Base-by-base conservation (phyloP, 1,284 basidiomycete genomes). In the Trichosporon sp. region DNA sequence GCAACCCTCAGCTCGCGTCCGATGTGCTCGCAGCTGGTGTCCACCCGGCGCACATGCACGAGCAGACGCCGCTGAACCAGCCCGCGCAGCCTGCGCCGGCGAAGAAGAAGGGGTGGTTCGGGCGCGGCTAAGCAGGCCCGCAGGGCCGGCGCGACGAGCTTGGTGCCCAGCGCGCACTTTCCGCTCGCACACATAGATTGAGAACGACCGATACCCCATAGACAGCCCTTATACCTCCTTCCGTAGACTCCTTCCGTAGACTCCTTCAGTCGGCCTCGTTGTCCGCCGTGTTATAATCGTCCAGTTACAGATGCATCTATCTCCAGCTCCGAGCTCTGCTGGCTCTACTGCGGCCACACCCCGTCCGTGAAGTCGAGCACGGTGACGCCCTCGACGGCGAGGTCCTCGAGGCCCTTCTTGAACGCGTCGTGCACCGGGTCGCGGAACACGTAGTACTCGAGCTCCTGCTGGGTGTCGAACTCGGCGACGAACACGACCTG, bases 401-500 rank as follows among this genome's bases (percentile, higher is more conserved):
- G 74, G 31, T 68, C 65, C 9, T 44, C 53, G 6, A 68, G 38
- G 6, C 69, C 70, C 32, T 74, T 70, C 60, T 82, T 82, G 79
- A 80, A 82, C 1, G 72, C 72, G 1, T 67, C 64, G 67, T 82
- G 80, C 13, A 72, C 76, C 2, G 77, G 75, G 65, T 80, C 79
- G 29, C 73, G 34, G 65, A 74, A 70, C 38, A 80, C 64, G 65
- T 82, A 82, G 68, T 78, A 80, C 15, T 75, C 72, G 11, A 74
- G 64, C 65, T 82, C 79, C 8, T 74, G 75, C 15, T 75, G 70
- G 63, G 68, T 44, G 66, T 73, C 74, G 67, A 82, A 82, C 66
- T 80, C 77, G 70, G 78, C 69, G 9, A 82, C 29, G 66, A 80
- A 81, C 5, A 76, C 75, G n/a, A 79, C 73, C 63, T 80, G 70